Evolutionary conservation across 768 basidiomycete genomes (phyloP), one percentile per base, ranked within the genome.

Genomic region (Russula abietina): DNA sequence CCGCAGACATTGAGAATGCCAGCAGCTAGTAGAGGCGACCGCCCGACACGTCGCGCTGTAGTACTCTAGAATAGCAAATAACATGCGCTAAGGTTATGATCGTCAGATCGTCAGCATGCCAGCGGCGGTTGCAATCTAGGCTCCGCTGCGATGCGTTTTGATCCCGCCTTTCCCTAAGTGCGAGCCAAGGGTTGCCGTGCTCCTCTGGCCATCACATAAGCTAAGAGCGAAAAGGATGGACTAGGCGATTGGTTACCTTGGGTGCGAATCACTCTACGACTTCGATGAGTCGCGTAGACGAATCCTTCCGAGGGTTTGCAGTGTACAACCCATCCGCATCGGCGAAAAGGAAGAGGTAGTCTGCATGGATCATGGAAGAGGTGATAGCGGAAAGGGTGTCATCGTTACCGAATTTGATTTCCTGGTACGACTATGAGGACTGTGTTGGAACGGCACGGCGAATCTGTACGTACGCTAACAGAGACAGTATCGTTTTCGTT

Each of bases 371-470:
- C 91, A 99, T 98, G 8, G 92, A 91, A 4, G 94, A 88, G 0
- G 97, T 95, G 63, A 99, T 95, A n/a, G 97, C 97, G 45, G 96
- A 98, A 19, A 99, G 78, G 0, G 96, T 98, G 73, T 99, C 97
- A 73, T 98, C 98, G 76, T 98, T 96, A 53, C 97, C 97, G 68
- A 99, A 99, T 90, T 94, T 96, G 65, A 99, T 98, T 88, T 99
- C 97, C 93, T 95, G 70, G 10, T 32, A 38, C 10, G 17, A 43
- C 12, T 5, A 33, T 60, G 39, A 60, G 36, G 46, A 38, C 19
- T 28, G 36, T 4, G 24, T 24, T 30, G 2, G n/a, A n/a, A 36
- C 11, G 14, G 19, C 3, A 24, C 14, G 7, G 50, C 7, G 1
- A 38, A 30, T 6, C 22, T 2, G 22, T 8, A 83, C 91, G 73